Base-by-base conservation (phyloP, 1,284 basidiomycete species). In the Puccinia horiana region DNA sequence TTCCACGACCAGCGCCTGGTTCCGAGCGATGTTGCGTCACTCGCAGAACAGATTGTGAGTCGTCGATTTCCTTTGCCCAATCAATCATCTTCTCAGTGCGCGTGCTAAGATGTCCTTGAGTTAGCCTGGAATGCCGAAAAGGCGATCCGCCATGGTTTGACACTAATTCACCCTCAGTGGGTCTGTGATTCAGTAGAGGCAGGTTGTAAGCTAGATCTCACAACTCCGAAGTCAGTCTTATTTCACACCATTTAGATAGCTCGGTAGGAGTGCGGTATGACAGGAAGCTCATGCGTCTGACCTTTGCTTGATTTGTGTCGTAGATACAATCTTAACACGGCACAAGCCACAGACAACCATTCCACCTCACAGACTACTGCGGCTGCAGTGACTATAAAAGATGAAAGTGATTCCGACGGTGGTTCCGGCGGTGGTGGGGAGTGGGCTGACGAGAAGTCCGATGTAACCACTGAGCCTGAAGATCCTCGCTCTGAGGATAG, bases 151-250 rank as follows among this genome's bases (percentile, higher is more conserved):
- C 67, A 81, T 16, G 70, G 70, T 16, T 49, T 73, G 37, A 54
- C 61, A 29, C 54, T 81, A 40, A 52, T 81, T 20, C 79, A 81
- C n/a, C 79, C 79, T 11, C 70, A 63, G 58, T 81, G 79, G 79
- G 65, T 81, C 40, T 9, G 47, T 23, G 79, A 81, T 63, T 81
- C 69, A 42, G 54, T 81, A 20, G 23, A 58, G 40, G 79, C 70
- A 32, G 63, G 65, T 44, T 44, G 44, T 32, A 44, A 35, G 56
- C 26, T 81, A 32, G 26, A 20, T 54, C n/a, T 73, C 32, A 40
- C 40, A 29, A 42, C 56, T 42, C 23, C 63, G 37, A 79, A 58
- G 63, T 79, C 16, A 54, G 77, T 56, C 32, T 54, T 16, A 23
- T 20, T 32, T 69, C 18, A 54, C 37, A 20, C 44, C 37, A 26